phyloP scores from a whole-genome alignment of 108 stramenopile genomes.

The Skeletonema marinoi region DNA sequence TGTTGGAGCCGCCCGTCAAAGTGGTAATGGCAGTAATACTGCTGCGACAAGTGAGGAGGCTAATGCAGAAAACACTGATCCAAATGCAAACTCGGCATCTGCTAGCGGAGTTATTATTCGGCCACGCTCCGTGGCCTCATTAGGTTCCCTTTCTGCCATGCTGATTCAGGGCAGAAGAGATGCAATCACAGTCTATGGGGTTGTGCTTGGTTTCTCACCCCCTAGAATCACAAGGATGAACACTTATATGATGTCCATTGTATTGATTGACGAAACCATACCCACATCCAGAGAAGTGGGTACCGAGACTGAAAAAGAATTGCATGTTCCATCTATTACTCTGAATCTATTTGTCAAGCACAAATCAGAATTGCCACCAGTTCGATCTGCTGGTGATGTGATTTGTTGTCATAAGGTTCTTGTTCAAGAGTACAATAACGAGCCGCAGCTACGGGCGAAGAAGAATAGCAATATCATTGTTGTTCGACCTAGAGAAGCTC shows the following conservation, averaged over 20 bases:
- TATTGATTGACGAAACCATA: slow-evolving; percentile 67
- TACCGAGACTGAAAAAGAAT: slow-evolving; percentile 5
- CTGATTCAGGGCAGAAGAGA: slow-evolving; percentile 20
- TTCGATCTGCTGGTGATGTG: slow-evolving; percentile 72
- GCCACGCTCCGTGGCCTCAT: slow-evolving; percentile 8
- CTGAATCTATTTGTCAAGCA: slow-evolving; percentile 64
- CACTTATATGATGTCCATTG: slow-evolving; percentile 70
- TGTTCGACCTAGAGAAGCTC: slow-evolving; percentile 6
- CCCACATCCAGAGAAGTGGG: slow-evolving; percentile 17
- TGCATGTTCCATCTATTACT: slow-evolving; percentile 49
- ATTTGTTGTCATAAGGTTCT: slow-evolving; percentile 24
- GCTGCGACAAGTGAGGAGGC: not conserved
- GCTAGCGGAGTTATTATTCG: slow-evolving; percentile 1
- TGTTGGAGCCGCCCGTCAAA: not conserved
- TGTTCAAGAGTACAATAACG: slow-evolving; percentile 37
- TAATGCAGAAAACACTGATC: not conserved
- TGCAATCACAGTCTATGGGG: slow-evolving; percentile 54
- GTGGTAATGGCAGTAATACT: not conserved
- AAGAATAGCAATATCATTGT: slow-evolving; percentile 27
- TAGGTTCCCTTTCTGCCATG: slow-evolving; percentile 8
- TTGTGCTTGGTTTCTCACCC: slow-evolving; percentile 64
- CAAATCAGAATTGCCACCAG: slow-evolving; percentile 49
- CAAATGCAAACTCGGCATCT: not conserved
- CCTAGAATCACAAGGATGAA: slow-evolving; percentile 56
- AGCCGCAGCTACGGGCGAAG: slow-evolving; percentile 32